Evolutionary conservation across 1,284 basidiomycete genomes (phyloP), one percentile per base, ranked within the genome.

Genomic region (Rhodotorula sp.): DNA sequence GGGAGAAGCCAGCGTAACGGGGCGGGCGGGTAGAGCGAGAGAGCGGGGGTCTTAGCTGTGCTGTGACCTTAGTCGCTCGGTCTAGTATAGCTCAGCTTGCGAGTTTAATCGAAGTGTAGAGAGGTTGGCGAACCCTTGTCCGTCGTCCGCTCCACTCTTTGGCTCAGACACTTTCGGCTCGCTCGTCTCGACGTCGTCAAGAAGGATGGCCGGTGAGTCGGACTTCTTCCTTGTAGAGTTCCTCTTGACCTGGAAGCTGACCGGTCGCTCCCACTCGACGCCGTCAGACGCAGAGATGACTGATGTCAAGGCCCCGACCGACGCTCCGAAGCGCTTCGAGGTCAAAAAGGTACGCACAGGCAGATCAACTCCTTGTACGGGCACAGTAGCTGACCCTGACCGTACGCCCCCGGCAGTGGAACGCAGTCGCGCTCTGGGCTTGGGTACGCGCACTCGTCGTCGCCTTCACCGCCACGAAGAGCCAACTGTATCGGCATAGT

Each of bases 341-440:
- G 93, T 97, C 75, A 97, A 96, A 86, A 96, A 96, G 90, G 93
- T 94, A 73, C 68, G 84, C 69, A 58, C 23, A 51, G 46, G 56
- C 23, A 18, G 23, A 5, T 46, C 67, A 56, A 68, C 60, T 58
- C 18, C 23, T 23, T 34, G 20, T 12, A 16, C 3, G 15, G 20
- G 23, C 52, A 56, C 46, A 6, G 5, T 63, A 52, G 67, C 63
- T 72, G 23, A n/a, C 43, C 70, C n/a, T 46, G 6, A 12, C 21
- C 7, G 3, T 2, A 23, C 10, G 47, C 5, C 62, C 39, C 39
- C 6, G 39, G 56, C 77, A 97, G 94, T 97, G 93, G 93, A 96
- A 96, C 79, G 94, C 94, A 46, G 94, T 97, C 68, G 87, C 94
- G 3, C 85, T 97, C 1, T 97, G 94, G 94, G 92, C 94, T 43